A percentile compares a stretch with the other conserved stretches of the same genome.
Evolutionary conservation across 345 rosid species (phyloP).

Genomic region (Geranium rotundifolium): DNA sequence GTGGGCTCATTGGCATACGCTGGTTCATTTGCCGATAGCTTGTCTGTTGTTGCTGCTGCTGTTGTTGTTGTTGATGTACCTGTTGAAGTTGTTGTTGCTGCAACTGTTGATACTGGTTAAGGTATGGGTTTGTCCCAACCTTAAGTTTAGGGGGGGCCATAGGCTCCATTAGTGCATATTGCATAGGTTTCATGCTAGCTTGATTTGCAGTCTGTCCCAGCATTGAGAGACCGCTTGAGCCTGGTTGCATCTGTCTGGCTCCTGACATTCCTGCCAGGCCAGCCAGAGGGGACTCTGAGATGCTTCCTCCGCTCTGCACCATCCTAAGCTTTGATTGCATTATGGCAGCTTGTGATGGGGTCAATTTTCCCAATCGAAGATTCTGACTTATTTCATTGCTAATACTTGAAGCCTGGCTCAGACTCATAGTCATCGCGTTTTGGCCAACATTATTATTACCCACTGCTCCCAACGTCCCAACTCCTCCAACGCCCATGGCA

Average conservation of each 20-base stretch:
- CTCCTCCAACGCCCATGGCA: constrained; percentile 58
- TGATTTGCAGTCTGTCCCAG: constrained; percentile 48
- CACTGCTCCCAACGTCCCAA: constrained; percentile 71
- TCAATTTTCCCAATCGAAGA: too few species aligned
- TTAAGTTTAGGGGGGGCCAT: constrained; percentile 90
- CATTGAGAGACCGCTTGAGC: constrained; percentile 22
- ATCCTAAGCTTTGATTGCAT: constrained; percentile 24
- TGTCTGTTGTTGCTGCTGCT: constrained; percentile 18
- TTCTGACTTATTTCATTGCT: too few species aligned
- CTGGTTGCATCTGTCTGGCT: constrained; percentile 50
- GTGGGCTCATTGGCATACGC: constrained; percentile 80
- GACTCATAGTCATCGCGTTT: constrained; percentile 33
- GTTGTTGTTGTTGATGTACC: constrained; percentile 20
- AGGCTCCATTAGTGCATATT: constrained; percentile 36
- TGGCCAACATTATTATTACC: constrained; percentile 45
- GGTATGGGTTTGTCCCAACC: constrained; percentile 46
- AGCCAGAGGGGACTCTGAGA: constrained; percentile 48
- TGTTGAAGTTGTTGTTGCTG: constrained; percentile 24
- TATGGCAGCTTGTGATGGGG: background rate
- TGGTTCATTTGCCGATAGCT: constrained; percentile 74
- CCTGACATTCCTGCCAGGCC: constrained; percentile 58
- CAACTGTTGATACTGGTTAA: constrained; percentile 48
- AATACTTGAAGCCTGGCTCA: constrained; percentile 32
- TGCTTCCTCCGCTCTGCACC: constrained; percentile 16
- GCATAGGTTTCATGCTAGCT: constrained; percentile 37